Evolutionary conservation across 306 rosid genomes (phyloP), one percentile per base, ranked within the genome.

Genomic region (Cicer judaicum): DNA sequence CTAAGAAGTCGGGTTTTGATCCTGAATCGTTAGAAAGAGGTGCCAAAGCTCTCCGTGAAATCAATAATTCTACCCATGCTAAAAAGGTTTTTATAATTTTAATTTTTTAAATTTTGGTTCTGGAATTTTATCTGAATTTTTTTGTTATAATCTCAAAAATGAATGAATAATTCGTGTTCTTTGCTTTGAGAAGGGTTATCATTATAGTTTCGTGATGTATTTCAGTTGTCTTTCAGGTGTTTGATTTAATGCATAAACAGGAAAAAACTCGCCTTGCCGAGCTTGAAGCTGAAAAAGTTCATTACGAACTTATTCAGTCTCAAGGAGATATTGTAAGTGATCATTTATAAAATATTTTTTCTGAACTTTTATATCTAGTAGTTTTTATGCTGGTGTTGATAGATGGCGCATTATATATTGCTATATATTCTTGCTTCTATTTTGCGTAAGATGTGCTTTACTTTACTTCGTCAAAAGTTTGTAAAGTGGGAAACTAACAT

Each of bases 1-100:
- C 98, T 12, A 85, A 64, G n/a, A 88, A 85, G 48, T 86, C 96
- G 2, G 97, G 93, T 55, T 89, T 92, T 75, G 97, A 95, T 56
- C 96, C 96, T 13, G 96, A 90, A 65, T 75, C 92, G 38, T 81
- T 92, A 62, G 99, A 95, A 77, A 84, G 92, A 88, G 99, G 88
- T 19, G 99, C 98, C 34, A 90, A 88, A 77, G 97, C 99, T 80
- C 90, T 90, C 59, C 88, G 97, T 11, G 85, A 88, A 83, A 95
- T 95, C 82, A 95, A 92, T 50, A 81, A 71, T 61, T 90, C 96
- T 64, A 64, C 88, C 21, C 39, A 81, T 42, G 53, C 92, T 36
- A 92, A 90, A 80, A 86, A 87, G 98, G 98, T 64, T 48, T 16
- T 10, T 18, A 10, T 39, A 21, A 21, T 21, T 29, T 29, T 29